These are phyloP conservation scores for Curvularia lunata DNA, from an alignment of 2,329 filamentous ascomycete species.

Conservation along the genomic window DNA sequence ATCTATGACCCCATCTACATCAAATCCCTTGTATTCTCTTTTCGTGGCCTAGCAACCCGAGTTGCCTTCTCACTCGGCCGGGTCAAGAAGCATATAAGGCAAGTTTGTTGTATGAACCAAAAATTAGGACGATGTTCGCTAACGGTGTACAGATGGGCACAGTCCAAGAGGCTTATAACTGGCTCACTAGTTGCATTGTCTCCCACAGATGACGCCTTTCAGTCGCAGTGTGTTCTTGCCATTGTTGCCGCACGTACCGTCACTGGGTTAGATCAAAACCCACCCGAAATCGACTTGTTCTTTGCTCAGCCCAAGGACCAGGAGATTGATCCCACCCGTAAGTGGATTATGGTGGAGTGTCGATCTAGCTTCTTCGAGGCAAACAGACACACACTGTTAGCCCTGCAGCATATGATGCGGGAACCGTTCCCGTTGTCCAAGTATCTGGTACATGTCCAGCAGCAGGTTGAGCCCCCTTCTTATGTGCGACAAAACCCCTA, in stretches of 20 bases:
- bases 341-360: constrained; percentile 81
- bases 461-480: constrained; percentile 56
- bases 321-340: constrained; percentile 70
- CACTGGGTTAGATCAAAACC: constrained; percentile 66
- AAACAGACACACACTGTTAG: constrained; percentile 72
- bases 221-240: constrained; percentile 70
- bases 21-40: constrained; percentile 67
- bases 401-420: constrained; percentile 68
- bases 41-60: constrained; percentile 68
- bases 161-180: constrained; percentile 63
- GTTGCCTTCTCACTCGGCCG: constrained; percentile 73
- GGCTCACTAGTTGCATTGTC: constrained; percentile 64
- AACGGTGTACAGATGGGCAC: constrained; percentile 65
- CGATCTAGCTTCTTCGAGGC: constrained; percentile 78
- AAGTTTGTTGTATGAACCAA: not conserved
- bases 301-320: constrained; percentile 68
- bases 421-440: constrained; percentile 69
- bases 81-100: constrained; percentile 67
- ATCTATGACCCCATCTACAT: constrained; percentile 65
- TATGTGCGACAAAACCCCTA: constrained; percentile 60
- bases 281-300: constrained; percentile 77
- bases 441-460: constrained; percentile 62
- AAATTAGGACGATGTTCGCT: too few relatives aligned
- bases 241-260: constrained; percentile 74
- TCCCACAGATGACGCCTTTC: constrained; percentile 66